These are phyloP conservation scores for Flaveria robusta DNA, from an alignment of 129 eudicot species.

Conservation along the genomic window DNA sequence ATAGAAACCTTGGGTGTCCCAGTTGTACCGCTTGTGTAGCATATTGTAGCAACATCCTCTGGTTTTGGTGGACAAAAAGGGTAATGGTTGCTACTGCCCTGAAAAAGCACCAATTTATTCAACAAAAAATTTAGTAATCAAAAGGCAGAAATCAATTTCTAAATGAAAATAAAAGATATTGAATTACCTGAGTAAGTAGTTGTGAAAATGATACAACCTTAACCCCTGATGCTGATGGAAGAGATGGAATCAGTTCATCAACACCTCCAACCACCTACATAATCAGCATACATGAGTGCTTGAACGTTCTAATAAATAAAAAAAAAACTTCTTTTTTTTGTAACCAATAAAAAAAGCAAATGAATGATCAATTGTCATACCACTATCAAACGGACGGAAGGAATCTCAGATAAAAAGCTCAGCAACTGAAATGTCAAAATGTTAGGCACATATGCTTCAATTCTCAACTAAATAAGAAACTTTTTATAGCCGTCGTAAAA, in stretches of 20 bases:
- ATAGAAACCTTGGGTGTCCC: slow-evolving; percentile 85
- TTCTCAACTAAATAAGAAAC: neutral
- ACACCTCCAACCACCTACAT: slow-evolving; percentile 83
- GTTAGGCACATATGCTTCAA: slow-evolving; percentile 11
- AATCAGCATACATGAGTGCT: slow-evolving; percentile 22
- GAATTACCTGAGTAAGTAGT: slow-evolving; percentile 64
- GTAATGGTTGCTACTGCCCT: slow-evolving; percentile 62
- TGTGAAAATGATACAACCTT: slow-evolving; percentile 69
- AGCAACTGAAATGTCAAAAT: slow-evolving; percentile 62
- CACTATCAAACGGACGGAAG: slow-evolving; percentile 82
- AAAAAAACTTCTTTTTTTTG: neutral
- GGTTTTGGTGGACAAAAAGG: slow-evolving; percentile 74
- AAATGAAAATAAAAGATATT: neutral
- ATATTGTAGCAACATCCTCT: slow-evolving; percentile 80
- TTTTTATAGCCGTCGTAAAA: neutral
- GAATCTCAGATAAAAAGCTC: slow-evolving; percentile 85
- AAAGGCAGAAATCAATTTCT: neutral
- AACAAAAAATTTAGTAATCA: slow-evolving; percentile 10
- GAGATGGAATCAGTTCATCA: slow-evolving; percentile 70
- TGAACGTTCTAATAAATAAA: neutral
- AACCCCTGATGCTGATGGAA: slow-evolving; percentile 63
- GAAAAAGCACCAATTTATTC: slow-evolving; percentile 19
- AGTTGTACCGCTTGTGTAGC: slow-evolving; percentile 96
- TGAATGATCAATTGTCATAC: slow-evolving; percentile 39
- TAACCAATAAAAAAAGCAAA: slow-evolving; percentile 8